These are phyloP conservation scores for Ophiostoma novo-ulmi DNA, from an alignment of 2,329 filamentous ascomycete species.

Conservation along the genomic window DNA sequence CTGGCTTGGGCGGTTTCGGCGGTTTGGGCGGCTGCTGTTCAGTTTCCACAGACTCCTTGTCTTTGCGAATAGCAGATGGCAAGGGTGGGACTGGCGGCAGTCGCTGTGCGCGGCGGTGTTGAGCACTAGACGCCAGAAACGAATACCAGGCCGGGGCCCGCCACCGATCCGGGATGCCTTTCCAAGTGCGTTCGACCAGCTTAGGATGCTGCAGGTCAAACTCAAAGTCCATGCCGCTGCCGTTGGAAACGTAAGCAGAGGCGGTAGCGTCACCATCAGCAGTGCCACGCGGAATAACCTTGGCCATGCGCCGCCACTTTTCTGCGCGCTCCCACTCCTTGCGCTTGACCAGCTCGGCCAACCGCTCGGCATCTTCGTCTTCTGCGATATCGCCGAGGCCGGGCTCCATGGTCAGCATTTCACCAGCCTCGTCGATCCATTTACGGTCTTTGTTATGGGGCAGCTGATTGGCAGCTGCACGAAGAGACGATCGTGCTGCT, in stretches of 20 bases:
- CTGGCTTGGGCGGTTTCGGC: conserved; percentile 23
- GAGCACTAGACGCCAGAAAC: conserved; percentile 75
- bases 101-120: conserved; percentile 29
- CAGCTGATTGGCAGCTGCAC: conserved; percentile 54
- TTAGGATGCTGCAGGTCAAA: conserved; percentile 82
- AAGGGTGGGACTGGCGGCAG: not conserved
- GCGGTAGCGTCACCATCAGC: conserved; percentile 30
- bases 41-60: not conserved
- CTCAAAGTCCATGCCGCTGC: conserved; percentile 53
- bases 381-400: conserved; percentile 53
- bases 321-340: conserved; percentile 60
- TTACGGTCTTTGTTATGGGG: conserved; percentile 57
- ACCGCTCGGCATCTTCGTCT: conserved; percentile 49
- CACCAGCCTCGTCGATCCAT: conserved; percentile 60
- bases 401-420: conserved; percentile 58
- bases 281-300: conserved; percentile 44
- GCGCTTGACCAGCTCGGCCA: conserved; percentile 52
- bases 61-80: not conserved
- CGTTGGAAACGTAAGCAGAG: conserved; percentile 31
- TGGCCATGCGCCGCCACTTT: conserved; percentile 65
- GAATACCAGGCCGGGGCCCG: conserved; percentile 90
- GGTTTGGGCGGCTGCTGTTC: not conserved
- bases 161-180: conserved; percentile 96
- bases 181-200: conserved; percentile 88
- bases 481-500: conserved; percentile 51